Percentiles rank a stretch among this genome's conserved stretches.
phyloP scores from a whole-genome alignment of 345 rosid species.

The Theobroma cacao region DNA sequence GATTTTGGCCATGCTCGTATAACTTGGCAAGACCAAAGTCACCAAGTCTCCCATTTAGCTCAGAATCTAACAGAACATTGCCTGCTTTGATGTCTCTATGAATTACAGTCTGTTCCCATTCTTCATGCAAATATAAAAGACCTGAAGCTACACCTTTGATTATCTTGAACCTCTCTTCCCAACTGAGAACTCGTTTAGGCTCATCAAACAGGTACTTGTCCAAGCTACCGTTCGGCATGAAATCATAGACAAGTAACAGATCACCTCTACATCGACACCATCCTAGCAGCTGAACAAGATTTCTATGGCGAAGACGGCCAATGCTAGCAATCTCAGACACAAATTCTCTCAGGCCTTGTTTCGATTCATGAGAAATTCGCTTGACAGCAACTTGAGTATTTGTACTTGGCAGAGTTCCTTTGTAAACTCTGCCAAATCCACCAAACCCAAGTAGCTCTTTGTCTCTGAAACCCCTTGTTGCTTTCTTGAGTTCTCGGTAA shows the following conservation, averaged over 20 bases:
- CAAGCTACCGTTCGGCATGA: slow-evolving; percentile 87
- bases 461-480: slow-evolving; percentile 75
- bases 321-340: slow-evolving; percentile 79
- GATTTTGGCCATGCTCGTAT: slow-evolving; percentile 69
- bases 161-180: slow-evolving; percentile 79
- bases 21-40: slow-evolving; percentile 92
- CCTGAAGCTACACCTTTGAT: slow-evolving; percentile 83
- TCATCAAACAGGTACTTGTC: slow-evolving; percentile 75
- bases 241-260: slow-evolving; percentile 78
- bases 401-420: slow-evolving; percentile 56
- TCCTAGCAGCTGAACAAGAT: slow-evolving; percentile 80
- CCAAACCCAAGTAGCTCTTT: slow-evolving; percentile 83
- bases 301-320: slow-evolving; percentile 86
- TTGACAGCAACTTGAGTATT: slow-evolving; percentile 69
- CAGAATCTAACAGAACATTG: slow-evolving; percentile 73
- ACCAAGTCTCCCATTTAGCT: slow-evolving; percentile 72
- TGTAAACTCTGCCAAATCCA: slow-evolving; percentile 85
- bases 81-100: slow-evolving; percentile 93
- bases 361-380: slow-evolving; percentile 72
- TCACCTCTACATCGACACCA: slow-evolving; percentile 70
- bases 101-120: slow-evolving; percentile 86
- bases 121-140: slow-evolving; percentile 86
- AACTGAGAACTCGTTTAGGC: slow-evolving; percentile 51
- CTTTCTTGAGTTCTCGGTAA: slow-evolving; percentile 70
- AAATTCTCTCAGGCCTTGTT: slow-evolving; percentile 77